A percentile compares a stretch with the other conserved stretches of the same genome.
These are phyloP conservation scores for Cardiospermum halicacabum DNA, from an alignment of 345 rosid species.

Conservation along the genomic window DNA sequence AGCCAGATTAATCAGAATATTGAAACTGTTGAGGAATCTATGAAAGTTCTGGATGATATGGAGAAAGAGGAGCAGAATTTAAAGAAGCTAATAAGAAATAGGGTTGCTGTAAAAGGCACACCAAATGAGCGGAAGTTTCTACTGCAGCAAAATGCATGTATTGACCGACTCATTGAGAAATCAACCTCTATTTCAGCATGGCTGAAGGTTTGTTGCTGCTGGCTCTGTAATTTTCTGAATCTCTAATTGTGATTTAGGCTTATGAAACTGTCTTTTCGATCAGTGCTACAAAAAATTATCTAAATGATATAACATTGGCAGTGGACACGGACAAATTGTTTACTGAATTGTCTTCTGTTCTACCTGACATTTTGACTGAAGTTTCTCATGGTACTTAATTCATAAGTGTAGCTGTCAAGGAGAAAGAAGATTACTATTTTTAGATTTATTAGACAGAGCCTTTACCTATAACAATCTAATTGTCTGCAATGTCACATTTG, in stretches of 20 bases:
- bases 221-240: not conserved
- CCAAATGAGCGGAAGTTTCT: conserved; percentile 62
- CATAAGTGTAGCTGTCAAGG: no score
- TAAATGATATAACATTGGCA: not conserved
- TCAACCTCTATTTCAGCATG: conserved; percentile 65
- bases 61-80: conserved; percentile 77
- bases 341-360: no score
- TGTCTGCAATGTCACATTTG: not conserved
- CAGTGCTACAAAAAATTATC: not conserved
- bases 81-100: conserved; percentile 65
- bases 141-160: conserved; percentile 52
- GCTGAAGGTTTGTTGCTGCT: conserved; percentile 48
- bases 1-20: conserved; percentile 61
- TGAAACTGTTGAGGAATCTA: conserved; percentile 54
- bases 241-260: not conserved
- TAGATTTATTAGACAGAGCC: no score
- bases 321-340: no score
- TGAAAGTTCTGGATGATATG: conserved; percentile 61
- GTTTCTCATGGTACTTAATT: no score
- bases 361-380: no score
- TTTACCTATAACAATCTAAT: no score
- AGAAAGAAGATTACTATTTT: no score
- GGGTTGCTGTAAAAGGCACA: conserved; percentile 50
- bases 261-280: not conserved
- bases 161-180: conserved; percentile 79